Percentiles rank a stretch among this genome's conserved stretches.
phyloP scores from a whole-genome alignment of 78 protist genomes.

The Monocercomonoides exilis region DNA sequence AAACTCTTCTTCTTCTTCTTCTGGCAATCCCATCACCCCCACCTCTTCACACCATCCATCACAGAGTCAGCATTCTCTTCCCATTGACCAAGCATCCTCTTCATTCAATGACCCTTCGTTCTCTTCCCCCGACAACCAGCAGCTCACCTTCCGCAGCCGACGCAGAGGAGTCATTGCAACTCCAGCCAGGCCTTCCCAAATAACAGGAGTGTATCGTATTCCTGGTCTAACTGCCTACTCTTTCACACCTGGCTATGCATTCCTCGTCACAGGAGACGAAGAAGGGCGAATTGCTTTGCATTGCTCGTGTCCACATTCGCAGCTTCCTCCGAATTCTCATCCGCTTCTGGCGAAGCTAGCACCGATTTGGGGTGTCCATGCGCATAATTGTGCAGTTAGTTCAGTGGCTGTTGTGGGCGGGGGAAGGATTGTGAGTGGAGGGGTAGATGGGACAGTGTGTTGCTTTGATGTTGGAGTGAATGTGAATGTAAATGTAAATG shows the following conservation, averaged over 20 bases:
- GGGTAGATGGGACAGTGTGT: background rate
- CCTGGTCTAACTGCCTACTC: conserved; percentile 8
- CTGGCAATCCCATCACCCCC: too few species aligned
- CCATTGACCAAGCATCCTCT: background rate
- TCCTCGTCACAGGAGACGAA: conserved; percentile 9
- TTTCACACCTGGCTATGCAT: background rate
- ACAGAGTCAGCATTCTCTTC: background rate
- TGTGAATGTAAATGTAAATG: too few species aligned
- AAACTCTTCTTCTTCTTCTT: background rate
- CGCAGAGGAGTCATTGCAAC: background rate
- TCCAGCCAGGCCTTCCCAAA: background rate
- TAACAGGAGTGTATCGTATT: background rate
- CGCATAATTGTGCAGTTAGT: background rate
- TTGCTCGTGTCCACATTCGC: background rate
- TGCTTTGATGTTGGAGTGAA: background rate
- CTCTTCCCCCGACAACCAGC: background rate
- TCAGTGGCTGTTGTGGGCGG: conserved; percentile 11
- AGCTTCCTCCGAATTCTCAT: background rate
- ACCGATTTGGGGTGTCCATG: background rate
- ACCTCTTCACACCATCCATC: too few species aligned
- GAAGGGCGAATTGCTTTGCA: background rate
- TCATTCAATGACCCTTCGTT: background rate
- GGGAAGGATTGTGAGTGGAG: background rate
- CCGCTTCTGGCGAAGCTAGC: background rate
- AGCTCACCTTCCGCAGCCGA: background rate